These are phyloP conservation scores for Reutealis trisperma DNA, from an alignment of 345 rosid species.

Conservation along the genomic window DNA sequence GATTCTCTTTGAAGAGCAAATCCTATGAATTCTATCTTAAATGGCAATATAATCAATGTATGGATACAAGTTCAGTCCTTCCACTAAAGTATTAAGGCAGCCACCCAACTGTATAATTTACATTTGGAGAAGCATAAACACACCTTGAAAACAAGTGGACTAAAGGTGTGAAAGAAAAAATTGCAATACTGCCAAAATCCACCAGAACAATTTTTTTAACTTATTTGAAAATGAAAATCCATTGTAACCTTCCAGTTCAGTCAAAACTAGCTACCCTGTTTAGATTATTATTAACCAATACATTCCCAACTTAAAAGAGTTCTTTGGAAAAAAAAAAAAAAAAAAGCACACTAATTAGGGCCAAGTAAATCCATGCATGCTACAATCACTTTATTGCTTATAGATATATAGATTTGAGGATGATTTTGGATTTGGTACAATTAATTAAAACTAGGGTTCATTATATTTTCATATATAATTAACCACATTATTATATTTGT, in stretches of 20 bases:
- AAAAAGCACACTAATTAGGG: no score
- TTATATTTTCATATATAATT: neutral
- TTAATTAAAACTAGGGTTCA: neutral
- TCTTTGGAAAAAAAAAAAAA: no score
- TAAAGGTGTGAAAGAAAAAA: neutral
- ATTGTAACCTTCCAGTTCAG: neutral
- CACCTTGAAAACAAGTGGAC: neutral
- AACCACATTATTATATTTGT: neutral
- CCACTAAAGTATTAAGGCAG: no score
- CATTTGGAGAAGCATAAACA: neutral
- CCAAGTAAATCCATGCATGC: neutral
- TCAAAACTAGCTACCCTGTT: neutral
- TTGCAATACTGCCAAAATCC: neutral
- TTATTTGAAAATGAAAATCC: neutral
- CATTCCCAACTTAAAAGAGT: neutral
- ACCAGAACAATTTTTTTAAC: neutral
- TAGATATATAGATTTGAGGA: neutral
- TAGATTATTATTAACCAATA: neutral
- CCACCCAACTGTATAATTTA: no score
- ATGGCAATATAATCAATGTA: neutral
- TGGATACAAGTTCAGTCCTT: neutral
- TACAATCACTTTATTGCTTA: neutral
- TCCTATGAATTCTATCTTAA: neutral
- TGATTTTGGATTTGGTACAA: conserved; percentile 3
- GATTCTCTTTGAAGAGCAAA: neutral